A percentile compares a stretch with the other conserved stretches of the same genome.
These are phyloP conservation scores for Aphanomyces astaci DNA, from an alignment of 352 stramenopile genomes.

Conservation along the genomic window DNA sequence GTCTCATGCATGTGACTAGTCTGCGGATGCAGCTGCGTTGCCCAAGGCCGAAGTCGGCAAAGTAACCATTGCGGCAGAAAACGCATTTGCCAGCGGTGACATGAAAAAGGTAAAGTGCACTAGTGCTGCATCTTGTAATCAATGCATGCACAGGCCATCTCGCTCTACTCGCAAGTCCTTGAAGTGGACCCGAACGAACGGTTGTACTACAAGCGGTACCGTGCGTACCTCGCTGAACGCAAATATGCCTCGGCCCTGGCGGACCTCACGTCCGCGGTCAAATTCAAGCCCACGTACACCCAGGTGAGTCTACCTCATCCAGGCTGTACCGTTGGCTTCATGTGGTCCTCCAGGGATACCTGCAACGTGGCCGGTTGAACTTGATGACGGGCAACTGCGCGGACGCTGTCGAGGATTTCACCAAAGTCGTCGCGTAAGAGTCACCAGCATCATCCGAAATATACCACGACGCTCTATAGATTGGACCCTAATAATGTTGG, in stretches of 20 bases:
- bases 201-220: slow-evolving; percentile 81
- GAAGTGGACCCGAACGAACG: slow-evolving; percentile 71
- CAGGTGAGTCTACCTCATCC: too few species aligned
- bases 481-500: slow-evolving; percentile 50
- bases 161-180: slow-evolving; percentile 71
- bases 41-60: slow-evolving; percentile 29
- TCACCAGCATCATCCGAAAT: too few species aligned
- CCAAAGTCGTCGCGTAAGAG: slow-evolving; percentile 43
- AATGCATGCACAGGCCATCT: slow-evolving; percentile 41
- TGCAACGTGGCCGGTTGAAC: slow-evolving; percentile 68
- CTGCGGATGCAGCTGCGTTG: not conserved
- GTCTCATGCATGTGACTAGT: not conserved
- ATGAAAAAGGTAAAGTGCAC: slow-evolving; percentile 49
- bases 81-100: slow-evolving; percentile 66
- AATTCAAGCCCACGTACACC: slow-evolving; percentile 72
- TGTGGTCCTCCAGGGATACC: slow-evolving; percentile 29
- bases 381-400: slow-evolving; percentile 69
- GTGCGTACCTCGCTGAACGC: slow-evolving; percentile 69
- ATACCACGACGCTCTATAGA: slow-evolving; percentile 26
- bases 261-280: slow-evolving; percentile 57
- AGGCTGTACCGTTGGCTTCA: not conserved
- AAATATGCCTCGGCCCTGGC: slow-evolving; percentile 68
- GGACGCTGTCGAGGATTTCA: slow-evolving; percentile 52
- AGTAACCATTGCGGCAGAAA: slow-evolving; percentile 62
- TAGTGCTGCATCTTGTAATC: not conserved